Percentiles rank a stretch among this genome's conserved stretches.
These are phyloP conservation scores for Ananas comosus DNA, from an alignment of 176 grass and related monocot species.

Conservation along the genomic window DNA sequence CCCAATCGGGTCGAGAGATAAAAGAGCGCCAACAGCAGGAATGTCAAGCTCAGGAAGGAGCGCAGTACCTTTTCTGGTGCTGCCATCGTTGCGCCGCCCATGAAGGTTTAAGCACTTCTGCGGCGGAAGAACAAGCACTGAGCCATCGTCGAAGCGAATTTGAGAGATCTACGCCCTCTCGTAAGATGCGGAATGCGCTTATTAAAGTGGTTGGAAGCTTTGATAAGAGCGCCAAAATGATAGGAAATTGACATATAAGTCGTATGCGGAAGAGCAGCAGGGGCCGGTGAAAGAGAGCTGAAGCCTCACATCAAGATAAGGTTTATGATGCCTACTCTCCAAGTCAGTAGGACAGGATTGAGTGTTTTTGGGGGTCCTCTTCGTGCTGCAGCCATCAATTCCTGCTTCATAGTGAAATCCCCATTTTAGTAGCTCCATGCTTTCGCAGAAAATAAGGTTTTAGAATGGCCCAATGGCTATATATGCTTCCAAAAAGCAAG, in stretches of 20 bases:
- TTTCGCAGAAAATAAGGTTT: no score
- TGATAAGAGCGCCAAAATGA: neutral
- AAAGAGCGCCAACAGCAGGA: conserved; percentile 7
- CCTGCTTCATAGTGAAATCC: neutral
- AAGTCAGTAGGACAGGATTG: neutral
- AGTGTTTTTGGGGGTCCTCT: neutral
- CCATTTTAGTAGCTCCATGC: no score
- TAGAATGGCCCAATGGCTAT: neutral
- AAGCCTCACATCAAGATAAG: neutral
- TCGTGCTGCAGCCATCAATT: neutral
- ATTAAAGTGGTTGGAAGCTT: neutral
- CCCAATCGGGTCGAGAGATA: neutral
- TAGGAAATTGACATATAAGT: neutral
- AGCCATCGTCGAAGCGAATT: neutral
- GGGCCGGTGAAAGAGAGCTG: no score
- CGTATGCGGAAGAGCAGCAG: no score
- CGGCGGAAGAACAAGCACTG: neutral
- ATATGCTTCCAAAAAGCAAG: neutral
- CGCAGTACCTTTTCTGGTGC: neutral
- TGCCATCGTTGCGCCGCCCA: neutral
- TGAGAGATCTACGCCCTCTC: neutral
- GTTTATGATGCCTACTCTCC: neutral
- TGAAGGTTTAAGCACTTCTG: neutral
- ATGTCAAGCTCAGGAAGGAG: conserved; percentile 1
- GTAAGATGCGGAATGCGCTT: neutral